phyloP scores from a whole-genome alignment of 2,329 filamentous ascomycete genomes.

The Ceratocystiopsis sp. region DNA sequence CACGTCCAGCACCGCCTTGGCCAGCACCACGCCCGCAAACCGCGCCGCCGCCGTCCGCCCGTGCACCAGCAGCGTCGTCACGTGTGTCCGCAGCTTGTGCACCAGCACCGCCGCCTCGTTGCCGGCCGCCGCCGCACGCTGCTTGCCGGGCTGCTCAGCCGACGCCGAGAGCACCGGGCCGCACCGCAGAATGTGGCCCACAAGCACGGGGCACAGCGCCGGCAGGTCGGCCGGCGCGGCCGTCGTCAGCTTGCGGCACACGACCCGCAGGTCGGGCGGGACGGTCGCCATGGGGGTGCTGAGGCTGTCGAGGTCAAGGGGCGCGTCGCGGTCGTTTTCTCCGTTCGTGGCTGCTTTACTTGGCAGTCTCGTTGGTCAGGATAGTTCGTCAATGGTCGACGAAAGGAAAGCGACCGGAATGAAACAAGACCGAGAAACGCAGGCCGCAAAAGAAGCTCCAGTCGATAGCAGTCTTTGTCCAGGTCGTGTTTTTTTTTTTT shows the following conservation, averaged over 20 bases:
- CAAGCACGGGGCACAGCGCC: conserved; percentile 52
- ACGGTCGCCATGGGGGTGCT: conserved; percentile 16
- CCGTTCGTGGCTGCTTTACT: no score
- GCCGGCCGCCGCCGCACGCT: conserved; percentile 25
- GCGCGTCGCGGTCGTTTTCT: no score
- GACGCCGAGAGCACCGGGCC: conserved; percentile 42
- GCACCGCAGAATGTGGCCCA: conserved; percentile 39
- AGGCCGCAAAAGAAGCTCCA: no score
- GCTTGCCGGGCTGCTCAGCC: conserved; percentile 39
- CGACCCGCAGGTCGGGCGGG: conserved; percentile 42
- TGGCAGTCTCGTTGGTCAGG: no score
- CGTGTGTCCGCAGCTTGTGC: conserved; percentile 65
- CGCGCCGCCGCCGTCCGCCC: conserved; percentile 58
- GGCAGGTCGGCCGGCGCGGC: conserved; percentile 59
- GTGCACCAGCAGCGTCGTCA: conserved; percentile 57
- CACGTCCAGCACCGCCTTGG: conserved; percentile 67
- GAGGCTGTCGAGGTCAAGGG: not conserved
- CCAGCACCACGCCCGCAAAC: conserved; percentile 59
- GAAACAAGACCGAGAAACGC: no score
- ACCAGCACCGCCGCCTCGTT: conserved; percentile 49
- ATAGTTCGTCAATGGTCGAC: no score
- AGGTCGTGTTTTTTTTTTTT: no score
- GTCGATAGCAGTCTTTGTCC: no score
- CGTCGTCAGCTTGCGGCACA: conserved; percentile 54
- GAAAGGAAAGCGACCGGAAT: no score